Evolutionary conservation across 2,329 filamentous ascomycete species (phyloP).

Genomic region (Ceratocystis smalleyi): DNA sequence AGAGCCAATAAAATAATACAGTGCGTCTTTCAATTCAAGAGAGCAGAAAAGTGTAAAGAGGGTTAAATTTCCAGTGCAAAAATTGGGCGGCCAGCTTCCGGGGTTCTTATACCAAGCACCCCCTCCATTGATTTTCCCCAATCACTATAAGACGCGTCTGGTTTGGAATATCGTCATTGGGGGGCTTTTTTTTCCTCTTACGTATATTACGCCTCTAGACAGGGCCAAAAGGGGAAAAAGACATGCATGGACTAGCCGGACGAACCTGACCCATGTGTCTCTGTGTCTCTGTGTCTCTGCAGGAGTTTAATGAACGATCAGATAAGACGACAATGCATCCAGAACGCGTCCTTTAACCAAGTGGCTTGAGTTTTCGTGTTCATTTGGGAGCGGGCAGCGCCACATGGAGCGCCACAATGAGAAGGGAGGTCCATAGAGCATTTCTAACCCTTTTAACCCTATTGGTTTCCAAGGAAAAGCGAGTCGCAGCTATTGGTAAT

Average conservation of each 20-base stretch:
- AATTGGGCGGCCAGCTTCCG: background rate
- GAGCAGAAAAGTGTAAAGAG: background rate
- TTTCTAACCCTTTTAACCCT: no score
- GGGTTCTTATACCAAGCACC: background rate
- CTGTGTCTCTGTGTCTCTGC: background rate
- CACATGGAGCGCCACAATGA: background rate
- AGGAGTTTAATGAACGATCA: constrained; percentile 3
- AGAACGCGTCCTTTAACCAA: background rate
- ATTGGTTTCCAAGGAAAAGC: no score
- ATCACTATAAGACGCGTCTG: constrained; percentile 2
- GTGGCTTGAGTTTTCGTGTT: background rate
- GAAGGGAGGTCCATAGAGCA: no score
- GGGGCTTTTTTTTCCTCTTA: constrained; percentile 1
- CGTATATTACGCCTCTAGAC: no score
- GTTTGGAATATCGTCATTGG: constrained; percentile 1
- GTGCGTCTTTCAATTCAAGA: background rate
- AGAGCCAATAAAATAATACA: background rate
- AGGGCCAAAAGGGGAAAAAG: constrained; percentile 1
- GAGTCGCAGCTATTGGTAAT: no score
- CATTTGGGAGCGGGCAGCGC: background rate
- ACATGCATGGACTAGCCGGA: background rate
- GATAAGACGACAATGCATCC: background rate
- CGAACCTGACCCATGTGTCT: background rate
- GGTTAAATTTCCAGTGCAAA: background rate
- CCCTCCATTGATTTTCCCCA: background rate